phyloP scores from a whole-genome alignment of 768 basidiomycete species.

The Lactifluus rugatus region DNA sequence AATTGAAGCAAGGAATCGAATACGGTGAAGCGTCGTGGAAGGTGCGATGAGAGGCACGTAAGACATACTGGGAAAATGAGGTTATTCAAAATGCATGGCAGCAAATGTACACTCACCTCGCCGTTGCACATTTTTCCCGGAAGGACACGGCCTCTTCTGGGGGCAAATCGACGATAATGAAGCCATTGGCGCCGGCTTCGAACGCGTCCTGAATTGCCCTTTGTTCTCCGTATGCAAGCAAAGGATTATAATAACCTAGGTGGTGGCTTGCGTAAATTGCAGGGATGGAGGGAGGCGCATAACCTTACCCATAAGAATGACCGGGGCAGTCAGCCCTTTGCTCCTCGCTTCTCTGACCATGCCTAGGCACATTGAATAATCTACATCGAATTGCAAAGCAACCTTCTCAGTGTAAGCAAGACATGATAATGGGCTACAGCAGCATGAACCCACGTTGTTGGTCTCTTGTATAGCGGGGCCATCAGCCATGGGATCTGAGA shows the following conservation, averaged over 20 bases:
- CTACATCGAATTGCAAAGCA: constrained; percentile 71
- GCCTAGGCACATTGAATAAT: constrained; percentile 64
- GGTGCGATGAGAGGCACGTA: constrained; percentile 95
- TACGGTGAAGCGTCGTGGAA: constrained; percentile 78
- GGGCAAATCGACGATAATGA: constrained; percentile 95
- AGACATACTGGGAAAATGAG: constrained; percentile 52
- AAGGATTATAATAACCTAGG: constrained; percentile 93
- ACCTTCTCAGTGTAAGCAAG: constrained; percentile 38
- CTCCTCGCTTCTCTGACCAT: constrained; percentile 68
- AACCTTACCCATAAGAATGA: constrained; percentile 83
- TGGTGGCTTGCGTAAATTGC: neutral
- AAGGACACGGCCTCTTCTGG: constrained; percentile 93
- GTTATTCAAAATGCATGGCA: neutral
- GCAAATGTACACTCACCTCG: constrained; percentile 46
- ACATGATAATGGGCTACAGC: neutral
- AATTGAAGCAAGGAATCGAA: constrained; percentile 84
- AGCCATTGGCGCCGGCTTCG: constrained; percentile 91
- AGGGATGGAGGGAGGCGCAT: neutral
- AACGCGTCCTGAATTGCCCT: constrained; percentile 84
- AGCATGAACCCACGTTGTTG: constrained; percentile 63
- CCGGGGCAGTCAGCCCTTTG: constrained; percentile 76
- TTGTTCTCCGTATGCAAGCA: constrained; percentile 92
- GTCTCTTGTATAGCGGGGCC: constrained; percentile 88
- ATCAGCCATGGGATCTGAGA: constrained; percentile 95
- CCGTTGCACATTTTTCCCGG: constrained; percentile 73